phyloP scores from a whole-genome alignment of 1,139 yeast genomes.

The Yamadazyma sp. region DNA sequence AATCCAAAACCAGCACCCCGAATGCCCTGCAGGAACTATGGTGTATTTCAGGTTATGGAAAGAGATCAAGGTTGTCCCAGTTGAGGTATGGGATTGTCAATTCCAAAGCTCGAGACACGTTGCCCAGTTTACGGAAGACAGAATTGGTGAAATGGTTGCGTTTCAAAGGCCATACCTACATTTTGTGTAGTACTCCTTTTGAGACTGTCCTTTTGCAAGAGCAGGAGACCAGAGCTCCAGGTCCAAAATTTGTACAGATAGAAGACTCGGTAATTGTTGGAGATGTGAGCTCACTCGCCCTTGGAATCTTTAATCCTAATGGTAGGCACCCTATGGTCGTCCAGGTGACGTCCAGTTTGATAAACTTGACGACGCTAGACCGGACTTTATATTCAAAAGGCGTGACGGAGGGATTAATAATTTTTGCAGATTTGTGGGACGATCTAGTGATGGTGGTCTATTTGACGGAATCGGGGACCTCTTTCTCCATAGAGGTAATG shows the following conservation, averaged over 20 bases:
- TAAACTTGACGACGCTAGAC: conserved; percentile 24
- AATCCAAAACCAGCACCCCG: conserved; percentile 17
- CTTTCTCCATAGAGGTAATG: conserved; percentile 2
- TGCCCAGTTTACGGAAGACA: conserved; percentile 31
- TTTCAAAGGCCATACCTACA: conserved; percentile 18
- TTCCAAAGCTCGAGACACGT: conserved; percentile 24
- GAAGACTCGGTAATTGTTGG: conserved; percentile 18
- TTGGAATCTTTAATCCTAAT: conserved; percentile 4
- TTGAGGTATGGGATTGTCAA: conserved; percentile 40
- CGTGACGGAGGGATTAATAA: conserved; percentile 13
- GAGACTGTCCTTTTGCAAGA: conserved; percentile 37
- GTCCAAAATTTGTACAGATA: conserved; percentile 23
- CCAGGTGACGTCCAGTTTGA: conserved; percentile 30
- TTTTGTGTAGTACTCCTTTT: conserved; percentile 40
- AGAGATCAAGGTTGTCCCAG: conserved; percentile 38
- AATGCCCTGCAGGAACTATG: conserved; percentile 41
- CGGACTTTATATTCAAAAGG: conserved; percentile 8
- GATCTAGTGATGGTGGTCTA: conserved; percentile 16
- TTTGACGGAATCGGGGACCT: background rate
- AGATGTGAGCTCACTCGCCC: conserved; percentile 10
- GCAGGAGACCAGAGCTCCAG: conserved; percentile 13
- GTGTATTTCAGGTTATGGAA: conserved; percentile 47
- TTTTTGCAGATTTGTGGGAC: conserved; percentile 17
- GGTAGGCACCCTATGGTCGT: conserved; percentile 9
- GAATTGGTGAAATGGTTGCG: conserved; percentile 19